phyloP scores from a whole-genome alignment of 805 yeast genomes.

The Starmerella sp. region DNA sequence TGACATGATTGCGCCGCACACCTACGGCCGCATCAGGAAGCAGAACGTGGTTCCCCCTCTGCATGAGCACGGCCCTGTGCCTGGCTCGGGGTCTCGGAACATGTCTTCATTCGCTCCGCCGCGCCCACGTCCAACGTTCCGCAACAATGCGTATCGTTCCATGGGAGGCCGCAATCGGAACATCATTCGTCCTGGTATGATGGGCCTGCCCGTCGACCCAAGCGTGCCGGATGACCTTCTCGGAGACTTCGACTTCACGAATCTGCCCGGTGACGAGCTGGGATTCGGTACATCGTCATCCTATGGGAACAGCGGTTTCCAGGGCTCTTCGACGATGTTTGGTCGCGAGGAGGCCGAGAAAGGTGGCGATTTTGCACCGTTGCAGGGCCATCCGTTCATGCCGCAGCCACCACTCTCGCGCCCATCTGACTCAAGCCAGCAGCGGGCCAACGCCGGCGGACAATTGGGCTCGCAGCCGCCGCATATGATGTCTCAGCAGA shows the following conservation, averaged over 20 bases:
- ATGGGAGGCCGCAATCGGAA: constrained; percentile 12
- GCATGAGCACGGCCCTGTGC: not conserved
- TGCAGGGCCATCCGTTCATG: constrained; percentile 1
- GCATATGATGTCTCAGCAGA: not conserved
- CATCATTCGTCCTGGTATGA: constrained; percentile 21
- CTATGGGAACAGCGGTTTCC: not conserved
- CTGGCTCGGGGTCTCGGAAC: not conserved
- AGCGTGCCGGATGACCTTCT: constrained; percentile 17
- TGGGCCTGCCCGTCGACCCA: constrained; percentile 21
- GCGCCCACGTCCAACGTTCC: constrained; percentile 3
- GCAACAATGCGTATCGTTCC: not conserved
- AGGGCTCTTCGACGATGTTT: not conserved
- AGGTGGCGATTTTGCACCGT: not conserved
- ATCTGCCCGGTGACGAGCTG: not conserved
- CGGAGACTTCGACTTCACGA: constrained; percentile 9
- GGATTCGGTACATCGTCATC: not conserved
- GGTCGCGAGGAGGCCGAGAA: not conserved
- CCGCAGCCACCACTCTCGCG: not conserved
- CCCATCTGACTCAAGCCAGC: not conserved
- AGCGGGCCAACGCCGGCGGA: not conserved
- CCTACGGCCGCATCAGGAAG: constrained; percentile 17
- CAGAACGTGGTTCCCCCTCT: constrained; percentile 5
- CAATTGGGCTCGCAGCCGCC: not conserved
- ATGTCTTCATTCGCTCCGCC: not conserved
- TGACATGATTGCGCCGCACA: constrained; percentile 11